Percentiles rank a stretch among this genome's conserved stretches.
These are phyloP conservation scores for Fraxinus floribunda DNA, from an alignment of 305 asterid species.

Conservation along the genomic window DNA sequence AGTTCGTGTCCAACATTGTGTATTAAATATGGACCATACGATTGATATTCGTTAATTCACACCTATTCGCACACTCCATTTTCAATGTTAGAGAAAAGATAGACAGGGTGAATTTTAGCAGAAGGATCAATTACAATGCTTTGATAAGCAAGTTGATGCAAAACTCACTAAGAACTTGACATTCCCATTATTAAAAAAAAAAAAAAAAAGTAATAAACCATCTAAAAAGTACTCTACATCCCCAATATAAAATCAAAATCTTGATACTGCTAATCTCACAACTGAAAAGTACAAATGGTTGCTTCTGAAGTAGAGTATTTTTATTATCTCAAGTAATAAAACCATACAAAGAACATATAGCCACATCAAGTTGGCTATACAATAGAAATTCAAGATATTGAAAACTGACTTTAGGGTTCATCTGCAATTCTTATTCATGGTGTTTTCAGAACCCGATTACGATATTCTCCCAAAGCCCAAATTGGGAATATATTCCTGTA, in stretches of 20 bases:
- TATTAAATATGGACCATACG: too few species aligned
- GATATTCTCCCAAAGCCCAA: conserved; percentile 66
- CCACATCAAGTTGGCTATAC: conserved; percentile 7
- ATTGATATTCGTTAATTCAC: too few species aligned
- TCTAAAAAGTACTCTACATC: neutral
- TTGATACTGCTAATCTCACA: neutral
- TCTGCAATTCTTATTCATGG: conserved; percentile 25
- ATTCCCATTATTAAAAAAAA: neutral
- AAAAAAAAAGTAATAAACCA: neutral
- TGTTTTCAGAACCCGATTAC: conserved; percentile 33
- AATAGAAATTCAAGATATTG: neutral
- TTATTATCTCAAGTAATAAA: neutral
- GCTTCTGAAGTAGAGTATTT: neutral
- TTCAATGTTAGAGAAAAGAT: too few species aligned
- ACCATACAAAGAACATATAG: neutral
- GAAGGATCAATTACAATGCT: neutral
- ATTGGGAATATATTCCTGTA: conserved; percentile 58
- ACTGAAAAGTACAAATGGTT: neutral
- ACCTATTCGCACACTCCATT: too few species aligned
- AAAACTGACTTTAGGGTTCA: conserved; percentile 12
- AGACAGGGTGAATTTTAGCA: too few species aligned
- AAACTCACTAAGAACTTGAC: neutral
- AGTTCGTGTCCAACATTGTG: too few species aligned
- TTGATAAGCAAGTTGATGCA: neutral
- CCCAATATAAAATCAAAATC: neutral